These are phyloP conservation scores for Artemisia annua DNA, from an alignment of 129 eudicot genomes.

Conservation along the genomic window DNA sequence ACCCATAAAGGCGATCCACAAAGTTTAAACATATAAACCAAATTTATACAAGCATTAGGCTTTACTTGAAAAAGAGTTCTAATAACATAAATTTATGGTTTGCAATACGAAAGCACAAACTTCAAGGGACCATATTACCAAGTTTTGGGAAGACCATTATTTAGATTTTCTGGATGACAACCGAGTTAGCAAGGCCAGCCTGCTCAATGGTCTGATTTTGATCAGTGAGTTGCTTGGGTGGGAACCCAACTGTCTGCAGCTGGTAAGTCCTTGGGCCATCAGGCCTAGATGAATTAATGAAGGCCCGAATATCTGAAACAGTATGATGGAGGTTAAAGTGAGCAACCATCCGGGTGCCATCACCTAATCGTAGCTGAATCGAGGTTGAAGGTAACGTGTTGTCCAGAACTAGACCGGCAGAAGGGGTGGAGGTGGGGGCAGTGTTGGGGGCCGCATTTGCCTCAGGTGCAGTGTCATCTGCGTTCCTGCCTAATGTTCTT, in stretches of 20 bases:
- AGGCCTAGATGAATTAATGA: constrained; percentile 79
- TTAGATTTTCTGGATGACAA: constrained; percentile 66
- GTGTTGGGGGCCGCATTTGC: constrained; percentile 28
- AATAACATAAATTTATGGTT: constrained; percentile 20
- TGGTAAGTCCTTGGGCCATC: constrained; percentile 67
- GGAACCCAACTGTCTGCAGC: constrained; percentile 78
- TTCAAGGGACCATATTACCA: constrained; percentile 12
- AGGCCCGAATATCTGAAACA: constrained; percentile 66
- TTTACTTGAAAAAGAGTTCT: constrained; percentile 16
- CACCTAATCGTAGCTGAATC: constrained; percentile 72
- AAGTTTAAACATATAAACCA: constrained; percentile 11
- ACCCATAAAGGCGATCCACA: constrained; percentile 9
- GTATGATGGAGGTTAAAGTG: constrained; percentile 86
- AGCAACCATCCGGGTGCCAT: constrained; percentile 73
- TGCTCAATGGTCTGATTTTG: constrained; percentile 75
- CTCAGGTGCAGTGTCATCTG: constrained; percentile 43
- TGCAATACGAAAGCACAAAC: constrained; percentile 4
- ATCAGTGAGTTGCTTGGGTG: constrained; percentile 76
- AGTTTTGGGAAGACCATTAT: constrained; percentile 13
- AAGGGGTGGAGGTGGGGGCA: constrained; percentile 34
- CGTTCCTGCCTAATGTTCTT: constrained; percentile 69
- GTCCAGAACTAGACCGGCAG: constrained; percentile 62
- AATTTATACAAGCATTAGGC: constrained; percentile 29
- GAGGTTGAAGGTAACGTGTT: constrained; percentile 65
- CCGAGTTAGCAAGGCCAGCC: constrained; percentile 89